phyloP scores from a whole-genome alignment of 2,329 filamentous ascomycete species.

The Cladosporium sp. region DNA sequence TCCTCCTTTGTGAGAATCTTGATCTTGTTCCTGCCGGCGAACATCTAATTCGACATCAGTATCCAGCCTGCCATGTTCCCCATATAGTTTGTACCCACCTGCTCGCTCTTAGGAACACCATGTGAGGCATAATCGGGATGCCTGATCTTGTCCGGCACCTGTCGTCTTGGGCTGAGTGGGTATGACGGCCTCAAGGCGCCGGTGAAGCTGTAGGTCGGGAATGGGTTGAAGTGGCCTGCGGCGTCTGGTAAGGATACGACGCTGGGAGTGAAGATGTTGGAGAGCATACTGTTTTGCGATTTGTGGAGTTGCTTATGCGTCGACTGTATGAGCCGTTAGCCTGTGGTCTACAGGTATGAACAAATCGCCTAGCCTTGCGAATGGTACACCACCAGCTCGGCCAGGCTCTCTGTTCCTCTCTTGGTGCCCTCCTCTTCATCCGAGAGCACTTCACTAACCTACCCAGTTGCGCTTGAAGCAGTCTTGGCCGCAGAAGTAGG shows the following conservation, averaged over 20 bases:
- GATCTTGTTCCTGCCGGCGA: conserved; percentile 69
- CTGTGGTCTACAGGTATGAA: conserved; percentile 23
- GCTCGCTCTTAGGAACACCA: conserved; percentile 69
- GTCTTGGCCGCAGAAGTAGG: conserved; percentile 96
- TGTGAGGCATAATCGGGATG: conserved; percentile 83
- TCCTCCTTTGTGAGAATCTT: conserved; percentile 75
- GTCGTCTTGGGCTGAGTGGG: conserved; percentile 65
- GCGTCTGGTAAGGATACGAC: conserved; percentile 87
- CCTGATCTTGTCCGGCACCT: conserved; percentile 74
- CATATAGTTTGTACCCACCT: conserved; percentile 47
- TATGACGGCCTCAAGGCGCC: conserved; percentile 74
- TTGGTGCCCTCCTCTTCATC: conserved; percentile 16
- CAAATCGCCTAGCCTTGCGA: not conserved
- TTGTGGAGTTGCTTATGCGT: conserved; percentile 86
- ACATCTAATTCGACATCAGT: conserved; percentile 10
- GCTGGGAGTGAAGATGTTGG: conserved; percentile 75
- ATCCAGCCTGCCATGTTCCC: not conserved
- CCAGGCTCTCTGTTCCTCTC: not conserved
- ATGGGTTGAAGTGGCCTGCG: conserved; percentile 85
- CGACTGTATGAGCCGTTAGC: conserved; percentile 53
- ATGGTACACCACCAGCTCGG: not conserved
- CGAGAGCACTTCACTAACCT: conserved; percentile 39
- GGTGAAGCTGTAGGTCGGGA: conserved; percentile 79
- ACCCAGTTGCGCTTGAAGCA: conserved; percentile 99
- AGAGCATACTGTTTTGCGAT: conserved; percentile 68